Evolutionary conservation across 169 alveolate species (phyloP).

Genomic region (Plasmodium billcollinsi): DNA sequence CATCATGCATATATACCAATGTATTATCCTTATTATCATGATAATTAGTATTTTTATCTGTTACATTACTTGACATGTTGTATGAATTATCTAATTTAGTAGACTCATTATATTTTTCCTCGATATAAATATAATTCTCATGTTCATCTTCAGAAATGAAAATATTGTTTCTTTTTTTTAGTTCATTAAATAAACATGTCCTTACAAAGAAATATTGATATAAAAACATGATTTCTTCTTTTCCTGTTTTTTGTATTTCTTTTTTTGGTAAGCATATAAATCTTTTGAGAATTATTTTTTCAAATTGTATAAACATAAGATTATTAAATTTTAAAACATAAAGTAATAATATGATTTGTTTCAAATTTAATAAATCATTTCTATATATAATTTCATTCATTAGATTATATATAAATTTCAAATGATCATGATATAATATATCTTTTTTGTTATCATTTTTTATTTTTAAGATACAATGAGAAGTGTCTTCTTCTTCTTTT

Average conservation of each 20-base stretch:
- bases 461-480: neutral
- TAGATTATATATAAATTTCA: constrained; percentile 17
- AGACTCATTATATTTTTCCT: neutral
- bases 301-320: constrained; percentile 30
- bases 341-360: constrained; percentile 39
- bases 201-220: constrained; percentile 61
- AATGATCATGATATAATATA: neutral
- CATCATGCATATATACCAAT: constrained; percentile 39
- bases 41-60: neutral
- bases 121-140: constrained; percentile 5
- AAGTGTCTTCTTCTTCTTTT: neutral
- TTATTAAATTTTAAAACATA: constrained; percentile 12
- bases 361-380: constrained; percentile 33
- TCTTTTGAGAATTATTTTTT: constrained; percentile 51
- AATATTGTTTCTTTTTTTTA: constrained; percentile 11
- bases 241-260: neutral
- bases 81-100: too few relatives aligned
- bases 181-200: constrained; percentile 49
- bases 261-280: constrained; percentile 39
- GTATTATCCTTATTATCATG: neutral
- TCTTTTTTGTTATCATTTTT: neutral
- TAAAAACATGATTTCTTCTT: constrained; percentile 47
- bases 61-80: neutral
- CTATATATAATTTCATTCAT: constrained; percentile 69
- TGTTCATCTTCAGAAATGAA: neutral